Evolutionary conservation across 306 rosid genomes (phyloP), one percentile per base, ranked within the genome.

Genomic region (Sechiopsis laciniata): DNA sequence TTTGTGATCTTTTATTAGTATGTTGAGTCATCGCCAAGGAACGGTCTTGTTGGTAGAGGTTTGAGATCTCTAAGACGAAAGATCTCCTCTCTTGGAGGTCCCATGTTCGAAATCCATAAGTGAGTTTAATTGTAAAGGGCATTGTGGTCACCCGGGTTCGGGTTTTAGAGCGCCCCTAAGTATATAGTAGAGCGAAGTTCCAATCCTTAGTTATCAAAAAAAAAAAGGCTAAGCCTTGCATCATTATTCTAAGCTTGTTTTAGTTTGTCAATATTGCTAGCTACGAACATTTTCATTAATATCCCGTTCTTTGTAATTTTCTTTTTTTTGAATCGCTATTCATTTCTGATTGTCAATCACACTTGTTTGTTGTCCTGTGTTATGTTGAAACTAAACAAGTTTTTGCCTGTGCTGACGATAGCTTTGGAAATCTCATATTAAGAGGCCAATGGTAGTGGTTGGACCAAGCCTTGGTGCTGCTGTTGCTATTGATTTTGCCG

Each of bases 381-480:
- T 62, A 56, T 55, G 64, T 40, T 56, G 67, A 73, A 73, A 55
- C 54, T 73, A 19, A 72, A 37, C 8, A 13, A 54, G 37, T 19
- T 56, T 51, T 73, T 66, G n/a, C 85, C 55, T 78, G 2, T 84
- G 29, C 71, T 42, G 62, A 19, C 21, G 29, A 78, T 89, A 94
- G 97, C 87, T 94, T 82, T 94, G 97, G 98, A 86, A 85, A 63
- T 84, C 88, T 62, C 78, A 86, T 83, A 87, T 94, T 46, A 81
- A 80, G 78, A 94, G 77, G 78, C 96, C 96, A 46, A 90, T 94
- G 92, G 81, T 90, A 78, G 73, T 94, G 78, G 89, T 94, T 73
- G 97, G 98, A 85, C 97, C 97, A 73, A 90, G 97, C 90, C 97
- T 94, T 55, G 98, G 97, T 60, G 92, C 98, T 81, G 97, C 98